phyloP scores from a whole-genome alignment of 163 green algal genomes.

The Botryococcus braunii region DNA sequence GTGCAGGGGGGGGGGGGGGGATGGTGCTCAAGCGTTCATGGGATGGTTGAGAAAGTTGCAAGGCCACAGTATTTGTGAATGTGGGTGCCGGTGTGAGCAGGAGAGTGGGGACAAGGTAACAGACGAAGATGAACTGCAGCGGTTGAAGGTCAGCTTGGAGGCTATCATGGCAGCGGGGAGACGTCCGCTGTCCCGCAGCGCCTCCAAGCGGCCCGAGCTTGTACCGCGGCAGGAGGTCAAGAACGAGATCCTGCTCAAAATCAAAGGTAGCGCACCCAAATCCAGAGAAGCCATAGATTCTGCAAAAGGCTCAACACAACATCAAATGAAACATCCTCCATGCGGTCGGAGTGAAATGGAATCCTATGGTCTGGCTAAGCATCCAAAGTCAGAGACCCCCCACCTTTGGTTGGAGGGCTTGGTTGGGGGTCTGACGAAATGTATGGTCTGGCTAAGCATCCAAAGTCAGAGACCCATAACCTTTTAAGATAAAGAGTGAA shows the following conservation, averaged over 20 bases:
- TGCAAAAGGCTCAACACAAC: too few relatives aligned
- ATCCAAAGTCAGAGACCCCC: not conserved
- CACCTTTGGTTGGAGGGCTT: not conserved
- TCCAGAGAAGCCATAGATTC: not conserved
- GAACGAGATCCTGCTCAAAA: conserved; percentile 53
- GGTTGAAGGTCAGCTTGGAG: conserved; percentile 43
- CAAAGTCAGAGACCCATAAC: not conserved
- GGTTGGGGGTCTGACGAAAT: not conserved
- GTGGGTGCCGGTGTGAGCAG: not conserved
- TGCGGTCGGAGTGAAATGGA: not conserved
- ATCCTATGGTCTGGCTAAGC: not conserved
- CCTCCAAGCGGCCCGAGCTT: conserved; percentile 27
- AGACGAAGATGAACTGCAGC: conserved; percentile 23
- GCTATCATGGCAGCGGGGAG: conserved; percentile 16
- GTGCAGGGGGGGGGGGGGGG: too few relatives aligned
- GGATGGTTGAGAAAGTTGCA: not conserved
- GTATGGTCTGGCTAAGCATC: not conserved
- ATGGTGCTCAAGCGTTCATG: too few relatives aligned
- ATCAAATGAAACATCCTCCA: too few relatives aligned
- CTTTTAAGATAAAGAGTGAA: too few relatives aligned
- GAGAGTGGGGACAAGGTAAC: conserved; percentile 1
- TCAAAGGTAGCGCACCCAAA: conserved; percentile 54
- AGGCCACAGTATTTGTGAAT: conserved; percentile 9
- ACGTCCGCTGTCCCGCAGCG: not conserved
- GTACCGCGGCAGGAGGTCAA: conserved; percentile 25